Base-by-base conservation (phyloP, 75 land plant species). In the Pinus taeda region DNA sequence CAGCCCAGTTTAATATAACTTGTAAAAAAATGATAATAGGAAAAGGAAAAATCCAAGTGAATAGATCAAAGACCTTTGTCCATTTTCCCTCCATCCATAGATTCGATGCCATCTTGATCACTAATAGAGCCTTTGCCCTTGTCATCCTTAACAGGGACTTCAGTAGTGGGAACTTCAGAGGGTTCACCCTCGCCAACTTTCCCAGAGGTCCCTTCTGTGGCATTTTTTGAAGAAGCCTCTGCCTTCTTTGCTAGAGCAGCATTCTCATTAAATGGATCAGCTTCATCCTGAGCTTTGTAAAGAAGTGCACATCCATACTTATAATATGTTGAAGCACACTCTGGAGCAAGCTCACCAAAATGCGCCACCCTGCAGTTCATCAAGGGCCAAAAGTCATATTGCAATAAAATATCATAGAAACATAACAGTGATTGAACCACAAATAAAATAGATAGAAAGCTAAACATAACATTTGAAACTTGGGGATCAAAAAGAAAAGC, bases 221-320 rank as follows among this genome's bases (percentile, higher is more conserved):
- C 82, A 42, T 79, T 76, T 21, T 80, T 71, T 12, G 67, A 29
- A 24, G 88, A 73, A 57, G 64, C 60, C 18, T 60, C 76, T 67
- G 81, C 81, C 33, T 77, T 82, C 76, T 85, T 85, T 12, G 88
- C 85, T 45, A 87, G 71, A 55, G 76, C 29, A 65, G 56, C 85
- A 78, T 73, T 91, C 61, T 73, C 86, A 77, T 79, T 57, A 45
- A 97, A 59, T 20, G 94, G 91, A 85, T 95, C 98, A 73, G 95
- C 80, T 78, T 95, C 98, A 15, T 90, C 93, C 79, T 97, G 99
- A 18, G 90, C 88, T 83, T 93, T 97, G 85, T 86, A 88, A 15
- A 97, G 88, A 49, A 97, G 78, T 9, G 96, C 93, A 87, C 86
- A 83, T 21, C 99, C 99, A 86, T 97, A 97, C 75, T 95, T 88